phyloP scores from a whole-genome alignment of 495 filamentous ascomycete species.

The Achaetomiella virescens region DNA sequence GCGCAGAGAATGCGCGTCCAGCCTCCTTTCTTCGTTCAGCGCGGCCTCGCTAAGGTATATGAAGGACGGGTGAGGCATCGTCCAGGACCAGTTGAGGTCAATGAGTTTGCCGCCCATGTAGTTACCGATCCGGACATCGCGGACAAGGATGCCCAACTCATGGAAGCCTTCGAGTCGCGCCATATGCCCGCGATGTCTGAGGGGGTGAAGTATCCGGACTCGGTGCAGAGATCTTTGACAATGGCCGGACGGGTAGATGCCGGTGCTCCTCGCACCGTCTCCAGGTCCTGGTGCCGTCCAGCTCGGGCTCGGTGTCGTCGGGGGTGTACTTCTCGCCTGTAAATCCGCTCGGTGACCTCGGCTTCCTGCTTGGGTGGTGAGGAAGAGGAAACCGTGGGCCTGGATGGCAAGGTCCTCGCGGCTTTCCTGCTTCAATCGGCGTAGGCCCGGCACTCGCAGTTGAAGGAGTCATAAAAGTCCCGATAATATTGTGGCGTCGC shows the following conservation, averaged over 20 bases:
- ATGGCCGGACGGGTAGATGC: constrained; percentile 10
- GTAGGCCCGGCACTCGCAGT: too few species aligned
- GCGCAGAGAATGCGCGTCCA: too few species aligned
- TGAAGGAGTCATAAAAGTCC: too few species aligned
- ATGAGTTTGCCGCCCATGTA: constrained; percentile 16
- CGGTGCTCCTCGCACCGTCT: background rate
- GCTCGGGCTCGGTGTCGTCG: background rate
- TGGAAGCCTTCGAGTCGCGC: constrained; percentile 11
- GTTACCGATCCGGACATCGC: constrained; percentile 9
- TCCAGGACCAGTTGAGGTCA: constrained; percentile 19
- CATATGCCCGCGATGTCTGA: constrained; percentile 1
- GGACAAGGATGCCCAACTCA: constrained; percentile 12
- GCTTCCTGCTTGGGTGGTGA: too few species aligned
- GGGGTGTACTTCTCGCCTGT: background rate
- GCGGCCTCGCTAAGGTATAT: too few species aligned
- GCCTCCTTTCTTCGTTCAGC: too few species aligned
- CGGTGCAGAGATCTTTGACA: constrained; percentile 10
- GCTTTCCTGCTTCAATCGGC: too few species aligned
- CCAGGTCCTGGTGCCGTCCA: background rate
- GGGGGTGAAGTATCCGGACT: background rate
- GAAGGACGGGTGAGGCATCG: constrained; percentile 6
- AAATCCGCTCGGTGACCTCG: background rate
- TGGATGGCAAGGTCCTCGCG: too few species aligned
- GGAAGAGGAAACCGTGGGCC: too few species aligned
- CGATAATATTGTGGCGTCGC: too few species aligned